Conservation (phyloP, 768 basidiomycete genomes). For the Kockovaella imperatae region DNA sequence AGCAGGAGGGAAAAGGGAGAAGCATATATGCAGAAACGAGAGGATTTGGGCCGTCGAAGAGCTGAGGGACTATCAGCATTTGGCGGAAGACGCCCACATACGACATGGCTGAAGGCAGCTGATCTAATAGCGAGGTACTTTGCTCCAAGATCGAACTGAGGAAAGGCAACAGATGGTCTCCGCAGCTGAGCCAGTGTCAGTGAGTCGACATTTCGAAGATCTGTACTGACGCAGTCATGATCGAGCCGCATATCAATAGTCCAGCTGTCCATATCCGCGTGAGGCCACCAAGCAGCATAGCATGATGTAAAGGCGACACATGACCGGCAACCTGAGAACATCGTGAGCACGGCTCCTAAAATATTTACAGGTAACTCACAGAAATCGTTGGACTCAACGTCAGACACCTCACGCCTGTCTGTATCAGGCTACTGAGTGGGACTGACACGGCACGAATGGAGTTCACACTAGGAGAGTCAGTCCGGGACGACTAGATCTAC, state of each 20-base stretch:
- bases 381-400: conserved; percentile 28
- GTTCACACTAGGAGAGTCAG: conserved; percentile 15
- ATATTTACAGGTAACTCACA: conserved; percentile 12
- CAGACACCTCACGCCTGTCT: conserved; percentile 35
- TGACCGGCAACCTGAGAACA: conserved; percentile 23
- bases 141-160: conserved; percentile 38
- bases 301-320: conserved; percentile 33
- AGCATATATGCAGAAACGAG: conserved; percentile 25
- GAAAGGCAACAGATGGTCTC: conserved; percentile 41
- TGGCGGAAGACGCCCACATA: conserved; percentile 7
- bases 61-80: conserved; percentile 8
- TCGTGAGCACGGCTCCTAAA: conserved; percentile 5
- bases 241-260: conserved; percentile 17
- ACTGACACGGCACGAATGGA: conserved; percentile 40
- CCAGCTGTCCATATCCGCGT: conserved; percentile 31
- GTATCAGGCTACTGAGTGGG: too few species aligned
- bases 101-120: conserved; percentile 14
- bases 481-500: too few species aligned
- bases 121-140: conserved; percentile 37
- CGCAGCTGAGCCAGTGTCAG: conserved; percentile 18
- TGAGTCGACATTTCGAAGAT: neutral
- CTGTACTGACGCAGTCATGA: conserved; percentile 23
- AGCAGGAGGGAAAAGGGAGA: conserved; percentile 25
- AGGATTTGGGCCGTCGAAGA: conserved; percentile 24
- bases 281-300: conserved; percentile 21